Conservation (phyloP, 768 basidiomycete genomes). For the Scleroderma citrinum region DNA sequence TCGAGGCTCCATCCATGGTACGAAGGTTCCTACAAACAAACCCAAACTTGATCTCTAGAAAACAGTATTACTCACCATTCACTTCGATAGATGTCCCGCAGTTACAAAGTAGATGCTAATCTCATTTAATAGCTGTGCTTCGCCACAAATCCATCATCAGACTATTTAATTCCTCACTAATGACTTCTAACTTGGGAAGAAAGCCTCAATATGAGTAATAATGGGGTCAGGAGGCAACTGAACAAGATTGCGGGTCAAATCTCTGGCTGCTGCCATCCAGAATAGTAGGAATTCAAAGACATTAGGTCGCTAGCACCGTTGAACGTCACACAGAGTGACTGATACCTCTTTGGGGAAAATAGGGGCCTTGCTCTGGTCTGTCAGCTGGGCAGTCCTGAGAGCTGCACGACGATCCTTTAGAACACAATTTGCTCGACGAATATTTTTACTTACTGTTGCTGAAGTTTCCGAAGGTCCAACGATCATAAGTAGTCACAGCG, state of each 20-base stretch:
- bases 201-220: neutral
- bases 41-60: slow-evolving; percentile 10
- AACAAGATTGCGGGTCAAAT: neutral
- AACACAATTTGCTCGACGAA: neutral
- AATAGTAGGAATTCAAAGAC: slow-evolving; percentile 7
- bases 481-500: slow-evolving; percentile 12
- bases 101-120: neutral
- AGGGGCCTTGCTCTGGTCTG: slow-evolving; percentile 6
- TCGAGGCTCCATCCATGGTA: neutral
- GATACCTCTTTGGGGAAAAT: slow-evolving; percentile 5
- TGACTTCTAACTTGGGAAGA: neutral
- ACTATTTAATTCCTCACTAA: no score
- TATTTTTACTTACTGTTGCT: slow-evolving; percentile 4
- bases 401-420: slow-evolving; percentile 1
- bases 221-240: neutral
- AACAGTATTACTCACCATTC: slow-evolving; percentile 11
- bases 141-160: slow-evolving; percentile 19
- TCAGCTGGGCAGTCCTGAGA: slow-evolving; percentile 7
- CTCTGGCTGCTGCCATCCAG: slow-evolving; percentile 8
- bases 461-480: slow-evolving; percentile 11
- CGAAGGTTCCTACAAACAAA: neutral
- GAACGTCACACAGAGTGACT: neutral
- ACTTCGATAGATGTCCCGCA: slow-evolving; percentile 7
- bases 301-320: slow-evolving; percentile 3
- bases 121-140: slow-evolving; percentile 15